Evolutionary conservation across 164 flowering plant species (phyloP).

Genomic region (Nymphaea thermarum): DNA sequence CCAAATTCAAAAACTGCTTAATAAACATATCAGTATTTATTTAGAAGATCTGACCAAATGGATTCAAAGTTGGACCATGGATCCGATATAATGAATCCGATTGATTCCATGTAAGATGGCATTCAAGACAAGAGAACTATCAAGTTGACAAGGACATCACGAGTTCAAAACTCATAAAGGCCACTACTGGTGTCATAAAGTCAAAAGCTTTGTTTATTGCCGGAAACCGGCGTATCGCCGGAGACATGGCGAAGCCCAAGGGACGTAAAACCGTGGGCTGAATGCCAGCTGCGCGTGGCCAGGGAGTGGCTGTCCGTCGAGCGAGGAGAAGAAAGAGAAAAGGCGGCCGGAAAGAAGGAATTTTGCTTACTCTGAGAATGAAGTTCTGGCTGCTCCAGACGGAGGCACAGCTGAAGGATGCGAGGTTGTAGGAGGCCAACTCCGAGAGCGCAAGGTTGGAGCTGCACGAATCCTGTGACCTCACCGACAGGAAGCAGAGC

Average conservation of each 20-base stretch:
- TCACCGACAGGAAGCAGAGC: not conserved
- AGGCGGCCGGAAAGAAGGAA: not conserved
- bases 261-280: not conserved
- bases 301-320: not conserved
- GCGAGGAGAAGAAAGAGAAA: not conserved
- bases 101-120: not conserved
- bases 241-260: not conserved
- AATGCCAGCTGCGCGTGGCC: not conserved
- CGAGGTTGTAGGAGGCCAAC: slow-evolving; percentile 1
- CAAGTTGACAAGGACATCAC: not conserved
- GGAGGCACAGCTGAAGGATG: slow-evolving; percentile 16
- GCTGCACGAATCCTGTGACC: not conserved
- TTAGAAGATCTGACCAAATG: too few species aligned
- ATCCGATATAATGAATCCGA: not conserved
- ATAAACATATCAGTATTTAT: too few species aligned
- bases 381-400: slow-evolving; percentile 26
- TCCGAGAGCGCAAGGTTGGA: not conserved
- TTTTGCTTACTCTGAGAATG: slow-evolving; percentile 32
- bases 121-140: not conserved
- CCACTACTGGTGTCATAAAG: too few species aligned
- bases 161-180: too few species aligned
- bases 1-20: too few species aligned
- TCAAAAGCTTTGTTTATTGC: too few species aligned
- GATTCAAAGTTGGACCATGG: not conserved
- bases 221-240: too few species aligned